Conservation (phyloP, 352 stramenopile genomes). For the Globisporangium heterothallicum region DNA sequence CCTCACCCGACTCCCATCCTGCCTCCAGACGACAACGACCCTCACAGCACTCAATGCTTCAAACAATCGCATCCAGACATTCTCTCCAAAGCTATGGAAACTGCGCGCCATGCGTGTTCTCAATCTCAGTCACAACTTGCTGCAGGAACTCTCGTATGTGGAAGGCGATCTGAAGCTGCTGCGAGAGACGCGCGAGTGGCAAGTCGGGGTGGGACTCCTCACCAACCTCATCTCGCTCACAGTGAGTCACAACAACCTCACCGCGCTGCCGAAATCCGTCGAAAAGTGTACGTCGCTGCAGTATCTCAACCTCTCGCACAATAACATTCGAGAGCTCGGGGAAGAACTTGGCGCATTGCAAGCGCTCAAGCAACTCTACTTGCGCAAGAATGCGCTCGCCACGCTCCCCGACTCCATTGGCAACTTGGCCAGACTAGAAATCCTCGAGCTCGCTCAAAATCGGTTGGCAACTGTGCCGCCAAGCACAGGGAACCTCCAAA, state of each 20-base stretch:
- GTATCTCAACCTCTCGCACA: constrained; percentile 47
- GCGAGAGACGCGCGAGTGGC: constrained; percentile 67
- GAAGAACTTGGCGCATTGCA: constrained; percentile 36
- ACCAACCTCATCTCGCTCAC: constrained; percentile 31
- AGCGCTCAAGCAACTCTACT: constrained; percentile 26
- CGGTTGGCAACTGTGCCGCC: constrained; percentile 29
- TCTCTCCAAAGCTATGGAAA: constrained; percentile 70
- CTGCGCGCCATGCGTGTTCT: constrained; percentile 36
- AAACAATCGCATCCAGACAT: constrained; percentile 50
- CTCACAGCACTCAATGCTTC: constrained; percentile 40
- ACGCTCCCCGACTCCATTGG: constrained; percentile 39
- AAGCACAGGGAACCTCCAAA: constrained; percentile 32
- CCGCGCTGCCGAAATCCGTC: constrained; percentile 37
- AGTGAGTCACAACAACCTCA: constrained; percentile 52
- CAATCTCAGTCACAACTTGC: constrained; percentile 46
- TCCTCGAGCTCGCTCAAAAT: constrained; percentile 38
- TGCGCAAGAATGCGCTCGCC: constrained; percentile 40
- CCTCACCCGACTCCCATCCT: constrained; percentile 52
- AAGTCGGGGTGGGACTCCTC: constrained; percentile 56
- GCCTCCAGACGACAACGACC: constrained; percentile 54
- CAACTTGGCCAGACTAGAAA: constrained; percentile 28
- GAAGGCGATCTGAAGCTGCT: constrained; percentile 66
- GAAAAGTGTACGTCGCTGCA: constrained; percentile 38
- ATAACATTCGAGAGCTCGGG: constrained; percentile 28
- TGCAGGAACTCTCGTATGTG: constrained; percentile 51